These are phyloP conservation scores for Kuraishia piskuri DNA, from an alignment of 805 yeast species.

Conservation along the genomic window DNA sequence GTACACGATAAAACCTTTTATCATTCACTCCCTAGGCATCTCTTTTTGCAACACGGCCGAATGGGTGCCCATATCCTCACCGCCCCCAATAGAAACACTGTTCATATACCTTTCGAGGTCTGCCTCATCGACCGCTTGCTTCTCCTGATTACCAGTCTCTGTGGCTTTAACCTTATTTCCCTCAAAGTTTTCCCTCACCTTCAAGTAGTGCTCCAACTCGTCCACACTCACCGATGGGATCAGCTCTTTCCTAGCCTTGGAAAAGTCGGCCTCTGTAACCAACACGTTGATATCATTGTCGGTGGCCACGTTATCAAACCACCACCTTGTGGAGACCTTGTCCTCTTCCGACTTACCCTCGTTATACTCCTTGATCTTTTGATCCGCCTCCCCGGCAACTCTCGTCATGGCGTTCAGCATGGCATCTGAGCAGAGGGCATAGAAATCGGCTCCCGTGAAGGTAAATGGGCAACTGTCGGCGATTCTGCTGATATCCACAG, in stretches of 20 bases:
- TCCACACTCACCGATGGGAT: constrained; percentile 83
- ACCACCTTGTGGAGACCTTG: constrained; percentile 63
- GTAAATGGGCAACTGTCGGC: constrained; percentile 76
- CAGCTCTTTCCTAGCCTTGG: constrained; percentile 63
- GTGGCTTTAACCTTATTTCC: constrained; percentile 36
- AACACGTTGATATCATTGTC: constrained; percentile 57
- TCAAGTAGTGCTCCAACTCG: constrained; percentile 74
- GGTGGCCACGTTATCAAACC: constrained; percentile 81
- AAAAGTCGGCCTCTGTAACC: constrained; percentile 68
- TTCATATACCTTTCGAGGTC: neutral
- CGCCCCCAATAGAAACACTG: neutral
- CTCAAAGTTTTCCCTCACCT: constrained; percentile 77
- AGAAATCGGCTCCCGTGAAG: constrained; percentile 97
- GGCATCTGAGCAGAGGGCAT: constrained; percentile 91
- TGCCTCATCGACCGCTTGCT: too few species aligned
- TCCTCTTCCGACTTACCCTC: constrained; percentile 19
- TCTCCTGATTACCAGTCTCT: neutral
- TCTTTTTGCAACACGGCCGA: neutral
- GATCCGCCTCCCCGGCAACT: constrained; percentile 69
- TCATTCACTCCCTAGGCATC: neutral
- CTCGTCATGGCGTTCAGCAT: constrained; percentile 96
- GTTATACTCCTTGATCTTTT: constrained; percentile 48
- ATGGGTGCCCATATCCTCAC: neutral
- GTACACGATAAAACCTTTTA: too few species aligned
- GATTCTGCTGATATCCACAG: constrained; percentile 48